Conservation (phyloP, 1,284 basidiomycete genomes). For the Tilletia indica region DNA sequence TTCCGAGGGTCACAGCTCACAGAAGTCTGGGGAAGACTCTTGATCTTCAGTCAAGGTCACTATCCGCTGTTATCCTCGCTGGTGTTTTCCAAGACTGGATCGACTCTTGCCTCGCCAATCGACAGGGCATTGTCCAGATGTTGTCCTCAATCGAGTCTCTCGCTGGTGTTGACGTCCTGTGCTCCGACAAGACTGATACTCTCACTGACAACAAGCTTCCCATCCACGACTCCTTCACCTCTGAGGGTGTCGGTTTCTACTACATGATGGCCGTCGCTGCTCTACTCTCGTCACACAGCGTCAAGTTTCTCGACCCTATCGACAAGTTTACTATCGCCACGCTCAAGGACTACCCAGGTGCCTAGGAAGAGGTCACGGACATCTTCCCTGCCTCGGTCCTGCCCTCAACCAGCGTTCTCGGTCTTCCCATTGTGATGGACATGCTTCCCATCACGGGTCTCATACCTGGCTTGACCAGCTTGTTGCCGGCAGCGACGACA, state of each 20-base stretch:
- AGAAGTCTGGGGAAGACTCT: too few species aligned
- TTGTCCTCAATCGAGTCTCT: slow-evolving; percentile 65
- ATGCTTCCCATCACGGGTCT: too few species aligned
- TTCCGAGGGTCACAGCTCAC: too few species aligned
- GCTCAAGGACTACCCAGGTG: slow-evolving; percentile 62
- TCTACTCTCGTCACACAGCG: slow-evolving; percentile 63
- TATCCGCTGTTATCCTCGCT: slow-evolving; percentile 57
- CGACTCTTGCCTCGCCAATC: slow-evolving; percentile 63
- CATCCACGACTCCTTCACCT: slow-evolving; percentile 61
- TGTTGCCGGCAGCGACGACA: too few species aligned
- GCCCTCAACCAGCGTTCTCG: too few species aligned
- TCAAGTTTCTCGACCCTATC: slow-evolving; percentile 64
- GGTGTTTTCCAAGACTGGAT: slow-evolving; percentile 59
- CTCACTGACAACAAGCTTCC: slow-evolving; percentile 65
- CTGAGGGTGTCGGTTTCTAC: slow-evolving; percentile 59
- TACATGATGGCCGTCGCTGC: slow-evolving; percentile 63
- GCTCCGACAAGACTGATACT: slow-evolving; percentile 65
- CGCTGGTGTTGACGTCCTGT: slow-evolving; percentile 64
- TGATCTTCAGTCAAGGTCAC: too few species aligned
- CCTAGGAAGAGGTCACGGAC: slow-evolving; percentile 61
- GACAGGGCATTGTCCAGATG: slow-evolving; percentile 66
- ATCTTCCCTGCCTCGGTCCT: too few species aligned
- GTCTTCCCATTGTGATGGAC: too few species aligned
- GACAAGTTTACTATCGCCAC: slow-evolving; percentile 64
- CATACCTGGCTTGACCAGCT: too few species aligned